A percentile compares a stretch with the other conserved stretches of the same genome.
These are phyloP conservation scores for Elsinoe arachidis DNA, from an alignment of 2,329 filamentous ascomycete genomes.

Conservation along the genomic window DNA sequence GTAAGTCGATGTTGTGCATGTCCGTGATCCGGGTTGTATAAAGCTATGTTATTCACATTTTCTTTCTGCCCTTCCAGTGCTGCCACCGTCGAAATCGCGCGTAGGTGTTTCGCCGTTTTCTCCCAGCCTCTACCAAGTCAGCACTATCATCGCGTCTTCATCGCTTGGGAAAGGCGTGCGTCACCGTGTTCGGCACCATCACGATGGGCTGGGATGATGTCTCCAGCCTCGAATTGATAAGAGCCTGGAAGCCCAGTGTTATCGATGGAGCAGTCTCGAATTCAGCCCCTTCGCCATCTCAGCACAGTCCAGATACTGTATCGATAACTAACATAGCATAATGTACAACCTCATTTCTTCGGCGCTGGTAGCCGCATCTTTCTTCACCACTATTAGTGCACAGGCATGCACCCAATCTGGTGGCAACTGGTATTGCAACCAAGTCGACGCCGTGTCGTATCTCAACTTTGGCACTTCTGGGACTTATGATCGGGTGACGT, in stretches of 20 bases:
- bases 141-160: background rate
- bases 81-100: slow-evolving; percentile 62
- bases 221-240: slow-evolving; percentile 13
- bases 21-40: too few species aligned
- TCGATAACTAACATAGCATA: background rate
- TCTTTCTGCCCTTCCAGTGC: background rate
- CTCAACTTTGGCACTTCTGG: slow-evolving; percentile 46
- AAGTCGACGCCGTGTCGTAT: slow-evolving; percentile 59
- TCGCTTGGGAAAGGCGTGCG: background rate
- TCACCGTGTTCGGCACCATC: background rate
- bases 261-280: slow-evolving; percentile 10
- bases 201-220: background rate
- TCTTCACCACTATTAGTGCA: background rate
- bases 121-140: slow-evolving; percentile 3
- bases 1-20: too few species aligned
- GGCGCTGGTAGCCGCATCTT: slow-evolving; percentile 3
- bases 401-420: slow-evolving; percentile 16
- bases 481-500: slow-evolving; percentile 4
- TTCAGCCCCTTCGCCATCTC: background rate
- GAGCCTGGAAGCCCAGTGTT: background rate
- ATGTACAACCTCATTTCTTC: background rate
- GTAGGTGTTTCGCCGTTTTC: slow-evolving; percentile 45
- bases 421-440: slow-evolving; percentile 59
- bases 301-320: slow-evolving; percentile 7
- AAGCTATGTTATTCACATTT: background rate